These are phyloP conservation scores for Solanum ossicruentum DNA, from an alignment of 257 asterid species.

Conservation along the genomic window DNA sequence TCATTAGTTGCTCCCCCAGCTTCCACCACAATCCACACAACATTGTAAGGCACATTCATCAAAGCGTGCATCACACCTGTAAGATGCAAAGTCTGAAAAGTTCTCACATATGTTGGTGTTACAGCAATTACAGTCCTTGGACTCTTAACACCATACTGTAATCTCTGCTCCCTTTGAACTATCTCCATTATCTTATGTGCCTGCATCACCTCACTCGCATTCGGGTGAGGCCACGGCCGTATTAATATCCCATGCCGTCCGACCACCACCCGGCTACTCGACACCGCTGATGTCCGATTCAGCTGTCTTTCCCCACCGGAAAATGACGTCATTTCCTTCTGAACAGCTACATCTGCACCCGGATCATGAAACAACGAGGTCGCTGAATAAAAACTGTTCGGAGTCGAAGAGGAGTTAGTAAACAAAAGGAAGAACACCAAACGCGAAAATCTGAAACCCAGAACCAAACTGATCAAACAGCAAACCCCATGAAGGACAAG, in stretches of 20 bases:
- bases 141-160: conserved; percentile 69
- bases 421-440: conserved; percentile 63
- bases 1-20: conserved; percentile 74
- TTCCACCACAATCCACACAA: conserved; percentile 89
- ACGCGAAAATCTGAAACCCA: conserved; percentile 93
- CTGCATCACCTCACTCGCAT: conserved; percentile 79
- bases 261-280: conserved; percentile 74
- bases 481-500: conserved; percentile 62
- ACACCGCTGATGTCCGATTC: conserved; percentile 1
- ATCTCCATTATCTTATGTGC: conserved; percentile 83
- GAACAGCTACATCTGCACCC: not conserved
- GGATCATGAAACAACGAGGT: not conserved
- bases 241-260: conserved; percentile 93
- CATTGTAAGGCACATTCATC: conserved; percentile 79
- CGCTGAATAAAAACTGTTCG: conserved; percentile 28
- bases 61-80: conserved; percentile 92
- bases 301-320: not conserved
- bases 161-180: conserved; percentile 84
- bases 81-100: conserved; percentile 89
- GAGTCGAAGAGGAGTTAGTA: conserved; percentile 10
- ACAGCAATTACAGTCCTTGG: conserved; percentile 66
- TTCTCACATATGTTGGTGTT: conserved; percentile 86
- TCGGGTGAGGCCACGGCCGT: conserved; percentile 99
- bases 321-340: not conserved
- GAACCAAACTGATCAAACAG: conserved; percentile 75